Conservation (phyloP, 2,329 filamentous ascomycete species). For the Zymoseptoria pseudotritici region DNA sequence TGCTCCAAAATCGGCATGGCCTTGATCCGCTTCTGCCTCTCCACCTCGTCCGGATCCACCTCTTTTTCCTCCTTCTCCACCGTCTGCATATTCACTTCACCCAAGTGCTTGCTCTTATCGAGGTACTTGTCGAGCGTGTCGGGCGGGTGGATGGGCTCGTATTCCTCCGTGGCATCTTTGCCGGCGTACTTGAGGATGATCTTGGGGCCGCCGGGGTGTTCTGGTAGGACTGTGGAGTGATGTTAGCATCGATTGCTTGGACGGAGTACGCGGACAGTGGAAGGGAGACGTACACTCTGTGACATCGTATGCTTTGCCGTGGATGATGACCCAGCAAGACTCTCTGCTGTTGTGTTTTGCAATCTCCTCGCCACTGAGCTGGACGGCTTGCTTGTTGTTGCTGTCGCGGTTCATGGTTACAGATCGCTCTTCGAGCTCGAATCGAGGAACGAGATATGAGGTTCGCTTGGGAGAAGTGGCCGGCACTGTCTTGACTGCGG, state of each 20-base stretch:
- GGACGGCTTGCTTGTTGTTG: slow-evolving; percentile 34
- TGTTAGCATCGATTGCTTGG: background rate
- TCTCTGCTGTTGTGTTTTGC: slow-evolving; percentile 71
- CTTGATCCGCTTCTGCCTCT: slow-evolving; percentile 59
- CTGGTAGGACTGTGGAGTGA: slow-evolving; percentile 60
- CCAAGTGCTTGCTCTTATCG: slow-evolving; percentile 76
- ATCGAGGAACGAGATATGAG: background rate
- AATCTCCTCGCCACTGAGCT: slow-evolving; percentile 48
- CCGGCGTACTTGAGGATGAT: slow-evolving; percentile 97
- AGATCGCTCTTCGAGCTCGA: background rate
- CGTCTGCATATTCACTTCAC: slow-evolving; percentile 80
- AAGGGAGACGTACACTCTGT: slow-evolving; percentile 44
- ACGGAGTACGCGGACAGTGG: background rate
- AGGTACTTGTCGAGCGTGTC: slow-evolving; percentile 81
- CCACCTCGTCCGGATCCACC: slow-evolving; percentile 63
- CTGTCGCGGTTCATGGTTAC: slow-evolving; percentile 14
- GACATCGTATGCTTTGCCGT: slow-evolving; percentile 68
- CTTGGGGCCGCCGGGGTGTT: slow-evolving; percentile 81
- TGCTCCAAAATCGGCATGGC: slow-evolving; percentile 73
- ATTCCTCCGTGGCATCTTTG: slow-evolving; percentile 88
- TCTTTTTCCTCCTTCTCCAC: slow-evolving; percentile 61
- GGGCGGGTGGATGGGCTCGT: slow-evolving; percentile 80
- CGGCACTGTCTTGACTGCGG: no score
- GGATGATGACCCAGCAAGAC: slow-evolving; percentile 87
- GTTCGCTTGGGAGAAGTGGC: background rate